Base-by-base conservation (phyloP, 306 rosid genomes). In the Cucumis sativus region DNA sequence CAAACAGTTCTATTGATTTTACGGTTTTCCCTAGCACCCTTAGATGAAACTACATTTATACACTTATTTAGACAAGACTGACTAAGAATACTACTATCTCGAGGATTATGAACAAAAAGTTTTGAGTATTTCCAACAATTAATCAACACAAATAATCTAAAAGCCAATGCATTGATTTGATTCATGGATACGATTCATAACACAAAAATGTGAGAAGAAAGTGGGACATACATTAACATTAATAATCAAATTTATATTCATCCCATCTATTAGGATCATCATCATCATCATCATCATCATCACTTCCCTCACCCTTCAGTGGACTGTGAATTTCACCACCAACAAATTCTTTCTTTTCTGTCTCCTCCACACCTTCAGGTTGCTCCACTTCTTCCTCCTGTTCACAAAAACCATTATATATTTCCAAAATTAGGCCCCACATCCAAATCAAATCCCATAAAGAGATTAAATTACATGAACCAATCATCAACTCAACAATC, bases 371-470 rank as follows among this genome's bases (percentile, higher is more conserved):
- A 28, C 56, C 80, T 14, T 28, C 85, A 2, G 82, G 20, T 85
- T 78, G 83, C 33, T 80, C 77, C 41, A 56, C 82, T 81, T 79
- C 90, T 64, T 83, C 88, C 95, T 91, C 87, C 98, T 91, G 84
- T 79, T 76, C 75, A 55, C 76, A 66, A 28, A 25, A 62, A 72
- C 77, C 77, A 49, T 28, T 28, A 6, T 45, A 23, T 43, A 9
- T n/a, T 52, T 13, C 18, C 28, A 41, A 10, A 40, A 18, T 18
- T 21, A n/a, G 33, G 30, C 3, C 17, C n/a, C 49, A 55, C 10
- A 30, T 30, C 45, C 47, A 74, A 33, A 25, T 18, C 10, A 11
- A 23, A 25, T n/a, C 12, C 30, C 35, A 21, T 61, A 43, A 41
- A 76, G 16, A 76, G 37, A 62, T 13, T 55, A 45, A n/a, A 39